These are phyloP conservation scores for Diaporthe velutina DNA, from an alignment of 2,329 filamentous ascomycete species.

Conservation along the genomic window DNA sequence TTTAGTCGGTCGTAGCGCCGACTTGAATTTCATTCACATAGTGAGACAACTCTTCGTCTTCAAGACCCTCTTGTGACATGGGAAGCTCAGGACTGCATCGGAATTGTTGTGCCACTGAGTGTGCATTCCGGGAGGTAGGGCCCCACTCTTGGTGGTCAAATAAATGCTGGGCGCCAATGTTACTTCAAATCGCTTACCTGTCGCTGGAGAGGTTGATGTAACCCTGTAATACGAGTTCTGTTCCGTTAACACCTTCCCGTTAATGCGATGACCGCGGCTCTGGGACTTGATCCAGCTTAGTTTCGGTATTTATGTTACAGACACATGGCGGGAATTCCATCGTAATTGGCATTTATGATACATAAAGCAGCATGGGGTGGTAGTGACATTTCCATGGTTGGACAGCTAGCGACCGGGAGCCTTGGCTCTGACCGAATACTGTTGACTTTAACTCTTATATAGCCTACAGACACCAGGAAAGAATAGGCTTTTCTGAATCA, in stretches of 20 bases:
- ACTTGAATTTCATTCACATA: no score
- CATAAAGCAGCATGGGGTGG: background rate
- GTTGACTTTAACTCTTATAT: background rate
- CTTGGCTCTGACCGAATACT: background rate
- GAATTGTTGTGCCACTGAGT: no score
- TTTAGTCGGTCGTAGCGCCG: no score
- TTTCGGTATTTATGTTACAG: background rate
- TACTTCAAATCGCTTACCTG: background rate
- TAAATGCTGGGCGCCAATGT: background rate
- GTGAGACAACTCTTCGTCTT: no score
- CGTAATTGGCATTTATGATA: background rate
- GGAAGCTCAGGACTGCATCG: no score
- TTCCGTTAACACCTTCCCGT: background rate
- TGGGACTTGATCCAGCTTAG: constrained; percentile 7
- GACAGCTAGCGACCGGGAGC: background rate
- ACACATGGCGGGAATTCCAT: background rate
- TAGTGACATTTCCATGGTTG: background rate
- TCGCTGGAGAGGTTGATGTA: background rate
- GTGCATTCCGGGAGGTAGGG: background rate
- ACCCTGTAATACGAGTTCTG: background rate
- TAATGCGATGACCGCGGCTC: background rate
- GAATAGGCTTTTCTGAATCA: background rate
- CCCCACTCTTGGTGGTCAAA: background rate
- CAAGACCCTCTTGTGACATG: no score
- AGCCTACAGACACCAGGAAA: background rate